Evolutionary conservation across 495 filamentous ascomycete genomes (phyloP), one percentile per base, ranked within the genome.

Genomic region (Penicillium pancosmium): DNA sequence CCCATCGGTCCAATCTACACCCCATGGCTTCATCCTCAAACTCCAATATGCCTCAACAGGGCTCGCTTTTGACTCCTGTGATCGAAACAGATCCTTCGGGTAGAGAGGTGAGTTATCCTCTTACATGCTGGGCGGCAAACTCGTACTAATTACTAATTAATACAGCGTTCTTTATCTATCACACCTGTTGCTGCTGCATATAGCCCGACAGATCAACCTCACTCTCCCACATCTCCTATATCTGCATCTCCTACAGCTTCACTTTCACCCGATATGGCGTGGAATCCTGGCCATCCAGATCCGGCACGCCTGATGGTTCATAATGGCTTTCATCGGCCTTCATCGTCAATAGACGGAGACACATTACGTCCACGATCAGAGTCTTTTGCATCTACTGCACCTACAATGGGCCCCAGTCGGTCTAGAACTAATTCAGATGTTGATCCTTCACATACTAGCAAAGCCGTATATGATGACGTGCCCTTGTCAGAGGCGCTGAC

Each of bases 401-500:
- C 72, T 43, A 78, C 77, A 13, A 59, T 71, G 16, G 55, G 71
- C 9, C 0, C 46, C 3, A n/a, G 18, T 12, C 68, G 78, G 52
- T 80, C 80, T 27, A 70, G 79, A 53, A 67, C 76, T 8, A 74
- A 73, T 46, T 82, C 80, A 6, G 69, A 70, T 44, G 68, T 73
- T 35, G 67, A 68, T 43, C 63, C 70, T 4, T 31, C 65, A 16
- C 56, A 58, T 8, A 62, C 61, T 13, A 58, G 63, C 47, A 77
- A 74, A 57, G 54, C 59, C 41, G 64, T 57, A 11, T 74, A 76
- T 38, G 80, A 84, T 50, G 78, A 79, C 50, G 66, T 82, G 4
- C 66, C 76, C 3, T 53, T 77, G 1, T 69, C 77, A n/a, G 77
- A 84, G 40, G 87, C 87, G 1, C 73, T 93, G 50, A 82, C 77